Base-by-base conservation (phyloP, 441 rosid species). In the Croton setiger region DNA sequence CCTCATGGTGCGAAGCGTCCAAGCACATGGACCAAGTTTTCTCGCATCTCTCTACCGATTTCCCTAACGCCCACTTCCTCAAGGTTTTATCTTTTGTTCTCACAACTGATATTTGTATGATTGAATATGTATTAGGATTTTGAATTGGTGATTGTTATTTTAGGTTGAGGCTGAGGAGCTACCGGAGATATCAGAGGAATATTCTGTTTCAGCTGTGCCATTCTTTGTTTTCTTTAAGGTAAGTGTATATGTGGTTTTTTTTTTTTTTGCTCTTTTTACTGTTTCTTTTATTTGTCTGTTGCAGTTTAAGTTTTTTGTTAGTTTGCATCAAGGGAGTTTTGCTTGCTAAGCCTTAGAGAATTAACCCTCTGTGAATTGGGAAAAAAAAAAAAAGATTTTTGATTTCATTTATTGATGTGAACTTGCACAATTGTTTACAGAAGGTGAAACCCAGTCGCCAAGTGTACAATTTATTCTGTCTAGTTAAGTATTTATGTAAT, bases 21-120 rank as follows among this genome's bases (percentile, higher is more conserved):
- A 95, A 95, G 81, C 99, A 92, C 73, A 95, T 95, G 99, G 98
- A 95, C 84, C 80, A 87, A 85, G 93, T 92, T 63, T 95, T 95
- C 72, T 84, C 93, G 63, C 95, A 87, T 45, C 98, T 95, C 72
- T 85, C 96, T 57, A 85, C 84, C 17, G 99, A 95, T 80, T 92
- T 95, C 83, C 98, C 99, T 48, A 81, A 72, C 31, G 82, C 85
- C 52, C 87, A 84, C 31, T 95, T 92, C 79, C 83, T 95, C 65
- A 83, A 88, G 93, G 99, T 95, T 68, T 53, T 72, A 66, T 11
- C 18, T 31, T 4, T 45, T 21, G 31, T 14, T 43, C 17, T 65
- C 52, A 7, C 36, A 7, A 33, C 15, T 35, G 8, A 41, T 23
- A 17, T 53, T 10, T 48, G 7, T 33, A 11, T 18, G 31, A 14